Percentiles rank a stretch among this genome's conserved stretches.
Evolutionary conservation across 2,329 filamentous ascomycete species (phyloP).

Genomic region (Xylaria sp.): DNA sequence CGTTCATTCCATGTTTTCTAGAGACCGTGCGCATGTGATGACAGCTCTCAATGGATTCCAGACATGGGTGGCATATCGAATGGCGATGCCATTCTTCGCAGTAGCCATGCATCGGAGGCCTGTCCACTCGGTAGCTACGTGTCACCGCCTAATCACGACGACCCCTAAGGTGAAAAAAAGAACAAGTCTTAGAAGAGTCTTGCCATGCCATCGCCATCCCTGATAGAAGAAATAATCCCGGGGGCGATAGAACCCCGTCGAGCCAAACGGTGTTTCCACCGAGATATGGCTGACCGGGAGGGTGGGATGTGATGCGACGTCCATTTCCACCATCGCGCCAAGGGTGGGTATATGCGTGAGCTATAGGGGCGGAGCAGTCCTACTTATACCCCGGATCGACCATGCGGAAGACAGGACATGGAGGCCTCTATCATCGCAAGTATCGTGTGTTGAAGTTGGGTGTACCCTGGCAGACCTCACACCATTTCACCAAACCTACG

Average conservation of each 20-base stretch:
- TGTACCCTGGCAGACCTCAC: neutral
- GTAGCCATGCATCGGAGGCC: slow-evolving; percentile 3
- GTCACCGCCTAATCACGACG: slow-evolving; percentile 6
- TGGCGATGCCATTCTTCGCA: neutral
- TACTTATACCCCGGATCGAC: slow-evolving; percentile 24
- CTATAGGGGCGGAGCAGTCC: slow-evolving; percentile 2
- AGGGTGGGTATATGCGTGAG: slow-evolving; percentile 9
- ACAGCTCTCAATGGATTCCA: neutral
- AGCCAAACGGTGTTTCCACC: slow-evolving; percentile 8
- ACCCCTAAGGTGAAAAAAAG: neutral
- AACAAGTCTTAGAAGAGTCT: neutral
- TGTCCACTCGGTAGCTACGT: slow-evolving; percentile 7
- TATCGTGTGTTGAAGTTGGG: slow-evolving; percentile 7
- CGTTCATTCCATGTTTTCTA: slow-evolving; percentile 12
- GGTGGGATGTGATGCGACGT: slow-evolving; percentile 14
- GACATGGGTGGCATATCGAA: slow-evolving; percentile 3
- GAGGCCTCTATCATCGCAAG: slow-evolving; percentile 7
- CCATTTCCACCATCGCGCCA: neutral
- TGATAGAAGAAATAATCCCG: slow-evolving; percentile 18
- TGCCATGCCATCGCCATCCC: slow-evolving; percentile 3
- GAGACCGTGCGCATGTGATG: slow-evolving; percentile 23
- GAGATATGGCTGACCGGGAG: slow-evolving; percentile 10
- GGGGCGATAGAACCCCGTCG: slow-evolving; percentile 9
- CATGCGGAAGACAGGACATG: neutral
- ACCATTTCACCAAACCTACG: neutral